Percentiles rank a stretch among this genome's conserved stretches.
phyloP scores from a whole-genome alignment of 2,329 filamentous ascomycete genomes.

The Penicillium fuscoglaucum region DNA sequence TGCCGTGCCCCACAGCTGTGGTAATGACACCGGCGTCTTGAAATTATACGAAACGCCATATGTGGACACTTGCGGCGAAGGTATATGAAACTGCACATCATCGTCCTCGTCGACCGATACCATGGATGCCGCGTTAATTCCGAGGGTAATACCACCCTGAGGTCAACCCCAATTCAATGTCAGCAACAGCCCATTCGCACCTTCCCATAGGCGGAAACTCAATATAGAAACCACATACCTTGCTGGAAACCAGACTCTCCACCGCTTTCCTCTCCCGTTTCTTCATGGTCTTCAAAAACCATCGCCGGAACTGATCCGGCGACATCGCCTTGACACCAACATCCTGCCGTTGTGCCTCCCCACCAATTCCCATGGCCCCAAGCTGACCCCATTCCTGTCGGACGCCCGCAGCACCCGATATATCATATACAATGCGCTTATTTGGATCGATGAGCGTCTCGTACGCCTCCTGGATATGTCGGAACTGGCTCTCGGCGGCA shows the following conservation, averaged over 20 bases:
- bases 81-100: slow-evolving; percentile 32
- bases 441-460: slow-evolving; percentile 43
- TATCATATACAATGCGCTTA: slow-evolving; percentile 47
- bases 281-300: slow-evolving; percentile 46
- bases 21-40: slow-evolving; percentile 35
- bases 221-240: slow-evolving; percentile 30
- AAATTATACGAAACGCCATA: slow-evolving; percentile 39
- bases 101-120: slow-evolving; percentile 33
- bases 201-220: neutral
- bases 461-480: slow-evolving; percentile 43
- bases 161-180: neutral
- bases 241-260: slow-evolving; percentile 39
- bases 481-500: slow-evolving; percentile 41
- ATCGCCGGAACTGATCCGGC: slow-evolving; percentile 42
- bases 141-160: slow-evolving; percentile 36
- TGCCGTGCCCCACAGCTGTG: slow-evolving; percentile 20
- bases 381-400: slow-evolving; percentile 37
- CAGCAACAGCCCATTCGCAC: slow-evolving; percentile 10
- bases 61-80: slow-evolving; percentile 26
- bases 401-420: slow-evolving; percentile 45
- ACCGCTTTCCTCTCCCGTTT: slow-evolving; percentile 39
- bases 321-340: slow-evolving; percentile 42
- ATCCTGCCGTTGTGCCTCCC: slow-evolving; percentile 32
- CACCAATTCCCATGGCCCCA: slow-evolving; percentile 36
- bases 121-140: slow-evolving; percentile 38